These are phyloP conservation scores for Neurospora hispaniola DNA, from an alignment of 495 filamentous ascomycete species.

Conservation along the genomic window DNA sequence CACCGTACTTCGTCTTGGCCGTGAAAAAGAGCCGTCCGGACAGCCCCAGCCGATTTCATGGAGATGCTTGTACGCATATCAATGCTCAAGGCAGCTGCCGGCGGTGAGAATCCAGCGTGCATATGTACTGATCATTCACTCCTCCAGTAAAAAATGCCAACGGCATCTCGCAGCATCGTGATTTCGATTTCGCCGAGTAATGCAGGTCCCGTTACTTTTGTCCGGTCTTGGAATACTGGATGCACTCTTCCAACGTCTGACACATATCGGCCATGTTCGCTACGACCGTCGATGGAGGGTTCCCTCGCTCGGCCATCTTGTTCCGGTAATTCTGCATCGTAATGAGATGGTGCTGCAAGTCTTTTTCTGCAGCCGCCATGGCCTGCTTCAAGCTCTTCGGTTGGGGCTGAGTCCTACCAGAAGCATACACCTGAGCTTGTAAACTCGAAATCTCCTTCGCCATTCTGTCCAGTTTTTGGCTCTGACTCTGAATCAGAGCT, in stretches of 20 bases:
- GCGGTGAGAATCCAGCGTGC: background rate
- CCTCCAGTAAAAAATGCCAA: background rate
- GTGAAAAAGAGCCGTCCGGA: background rate
- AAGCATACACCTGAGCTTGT: background rate
- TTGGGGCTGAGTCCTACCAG: background rate
- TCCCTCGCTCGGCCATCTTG: background rate
- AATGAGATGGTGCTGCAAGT: constrained; percentile 8
- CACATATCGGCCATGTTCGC: background rate
- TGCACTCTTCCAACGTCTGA: background rate
- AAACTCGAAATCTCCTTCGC: background rate
- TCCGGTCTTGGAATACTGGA: background rate
- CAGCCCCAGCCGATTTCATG: background rate
- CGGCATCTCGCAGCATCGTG: background rate
- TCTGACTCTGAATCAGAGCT: constrained; percentile 8
- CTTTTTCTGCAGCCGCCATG: constrained; percentile 13
- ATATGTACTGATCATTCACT: background rate
- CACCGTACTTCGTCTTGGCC: background rate
- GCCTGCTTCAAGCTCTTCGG: constrained; percentile 15
- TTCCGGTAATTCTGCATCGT: constrained; percentile 3
- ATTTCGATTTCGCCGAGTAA: background rate
- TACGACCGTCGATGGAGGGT: background rate
- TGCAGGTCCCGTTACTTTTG: background rate
- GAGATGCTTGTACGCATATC: background rate
- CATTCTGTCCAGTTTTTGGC: background rate
- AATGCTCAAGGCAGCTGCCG: background rate